Evolutionary conservation across 208 protist genomes (phyloP).

Genomic region (Jaenimonas drosophilae): DNA sequence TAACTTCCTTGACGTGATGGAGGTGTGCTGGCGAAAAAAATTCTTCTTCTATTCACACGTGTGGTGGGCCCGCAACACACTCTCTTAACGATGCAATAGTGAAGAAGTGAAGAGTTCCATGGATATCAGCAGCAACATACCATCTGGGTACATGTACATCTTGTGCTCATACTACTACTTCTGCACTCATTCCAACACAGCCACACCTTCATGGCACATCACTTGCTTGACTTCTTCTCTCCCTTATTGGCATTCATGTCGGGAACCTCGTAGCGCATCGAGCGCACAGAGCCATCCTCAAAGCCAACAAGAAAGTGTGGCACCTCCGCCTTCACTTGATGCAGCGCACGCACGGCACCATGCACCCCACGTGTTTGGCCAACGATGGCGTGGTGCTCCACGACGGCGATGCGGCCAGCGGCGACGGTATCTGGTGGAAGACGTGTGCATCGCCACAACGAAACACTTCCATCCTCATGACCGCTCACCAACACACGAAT

Average conservation of each 20-base stretch:
- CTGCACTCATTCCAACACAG: no score
- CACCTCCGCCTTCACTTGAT: conserved; percentile 43
- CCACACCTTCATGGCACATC: no score
- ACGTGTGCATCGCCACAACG: conserved; percentile 61
- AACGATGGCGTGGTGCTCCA: conserved; percentile 51
- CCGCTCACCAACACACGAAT: conserved; percentile 63
- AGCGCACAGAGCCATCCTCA: conserved; percentile 31
- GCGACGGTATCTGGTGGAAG: conserved; percentile 54
- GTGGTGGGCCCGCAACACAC: not conserved
- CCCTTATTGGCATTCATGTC: not conserved
- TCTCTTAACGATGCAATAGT: not conserved
- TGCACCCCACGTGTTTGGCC: not conserved
- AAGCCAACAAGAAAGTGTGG: conserved; percentile 73
- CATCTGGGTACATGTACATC: no score
- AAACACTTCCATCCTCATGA: conserved; percentile 68
- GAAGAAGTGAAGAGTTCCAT: no score
- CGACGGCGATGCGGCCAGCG: conserved; percentile 42
- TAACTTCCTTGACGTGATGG: conserved; percentile 1
- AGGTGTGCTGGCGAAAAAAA: not conserved
- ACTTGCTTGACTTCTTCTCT: not conserved
- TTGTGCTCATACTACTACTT: not conserved
- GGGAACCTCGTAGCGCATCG: conserved; percentile 54
- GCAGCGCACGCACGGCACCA: conserved; percentile 54
- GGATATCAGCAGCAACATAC: no score
- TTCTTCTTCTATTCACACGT: not conserved